These are phyloP conservation scores for Omphalea diandra DNA, from an alignment of 441 rosid species.

Conservation along the genomic window DNA sequence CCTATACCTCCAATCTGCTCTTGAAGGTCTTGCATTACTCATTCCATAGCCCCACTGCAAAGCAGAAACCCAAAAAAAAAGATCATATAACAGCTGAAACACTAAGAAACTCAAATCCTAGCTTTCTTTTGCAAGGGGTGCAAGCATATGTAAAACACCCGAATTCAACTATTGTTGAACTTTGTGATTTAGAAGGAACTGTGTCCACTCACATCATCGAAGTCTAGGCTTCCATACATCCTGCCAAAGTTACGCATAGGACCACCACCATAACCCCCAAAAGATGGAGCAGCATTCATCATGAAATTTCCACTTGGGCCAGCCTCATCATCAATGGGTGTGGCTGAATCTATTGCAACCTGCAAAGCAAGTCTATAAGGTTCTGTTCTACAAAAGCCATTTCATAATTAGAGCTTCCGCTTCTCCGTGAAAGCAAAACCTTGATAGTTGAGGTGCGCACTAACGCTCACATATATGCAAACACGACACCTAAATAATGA, in stretches of 20 bases:
- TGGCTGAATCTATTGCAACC: slow-evolving; percentile 98
- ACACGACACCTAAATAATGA: not conserved
- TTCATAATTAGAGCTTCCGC: not conserved
- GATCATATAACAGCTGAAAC: not conserved
- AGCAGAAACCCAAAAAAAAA: not conserved
- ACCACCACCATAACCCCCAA: slow-evolving; percentile 79
- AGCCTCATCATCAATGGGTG: slow-evolving; percentile 89
- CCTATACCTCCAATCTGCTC: slow-evolving; percentile 86
- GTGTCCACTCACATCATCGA: slow-evolving; percentile 55
- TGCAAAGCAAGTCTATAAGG: slow-evolving; percentile 25
- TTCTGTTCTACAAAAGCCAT: not conserved
- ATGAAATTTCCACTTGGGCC: slow-evolving; percentile 61
- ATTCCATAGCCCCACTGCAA: slow-evolving; percentile 87
- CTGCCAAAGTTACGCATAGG: slow-evolving; percentile 74
- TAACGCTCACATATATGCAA: not conserved
- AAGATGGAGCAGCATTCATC: slow-evolving; percentile 49
- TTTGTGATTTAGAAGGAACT: not conserved
- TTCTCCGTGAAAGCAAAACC: not conserved
- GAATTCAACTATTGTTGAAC: not conserved
- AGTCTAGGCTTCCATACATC: slow-evolving; percentile 77
- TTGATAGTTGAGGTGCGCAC: not conserved
- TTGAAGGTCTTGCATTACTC: slow-evolving; percentile 60
- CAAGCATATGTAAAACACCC: not conserved
- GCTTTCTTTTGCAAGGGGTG: not conserved
- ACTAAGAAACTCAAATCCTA: not conserved